Conservation (phyloP, 805 yeast species). For the Ogataea dorogensis region DNA sequence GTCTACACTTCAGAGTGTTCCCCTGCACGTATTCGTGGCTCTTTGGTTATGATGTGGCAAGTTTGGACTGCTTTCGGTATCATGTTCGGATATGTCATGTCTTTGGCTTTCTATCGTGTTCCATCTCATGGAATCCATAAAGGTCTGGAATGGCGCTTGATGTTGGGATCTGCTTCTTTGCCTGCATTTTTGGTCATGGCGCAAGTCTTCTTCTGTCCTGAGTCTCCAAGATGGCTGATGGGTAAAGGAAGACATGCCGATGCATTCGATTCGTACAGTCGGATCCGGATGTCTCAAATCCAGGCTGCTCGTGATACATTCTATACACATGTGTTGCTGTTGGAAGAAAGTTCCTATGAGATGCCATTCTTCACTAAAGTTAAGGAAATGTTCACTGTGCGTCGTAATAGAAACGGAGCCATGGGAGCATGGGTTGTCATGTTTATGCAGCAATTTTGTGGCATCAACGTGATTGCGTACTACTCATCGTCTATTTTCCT, state of each 20-base stretch:
- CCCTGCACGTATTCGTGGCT: slow-evolving; percentile 62
- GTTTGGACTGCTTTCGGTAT: slow-evolving; percentile 74
- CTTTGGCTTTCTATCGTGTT: slow-evolving; percentile 60
- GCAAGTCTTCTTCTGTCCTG: slow-evolving; percentile 69
- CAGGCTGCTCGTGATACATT: slow-evolving; percentile 71
- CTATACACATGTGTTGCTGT: slow-evolving; percentile 62
- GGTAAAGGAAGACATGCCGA: slow-evolving; percentile 63
- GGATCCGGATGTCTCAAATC: slow-evolving; percentile 49
- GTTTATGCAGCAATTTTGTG: slow-evolving; percentile 91
- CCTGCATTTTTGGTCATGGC: slow-evolving; percentile 60
- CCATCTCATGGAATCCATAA: slow-evolving; percentile 43
- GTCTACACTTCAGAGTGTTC: slow-evolving; percentile 68
- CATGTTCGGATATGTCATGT: slow-evolving; percentile 66
- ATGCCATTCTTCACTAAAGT: slow-evolving; percentile 47
- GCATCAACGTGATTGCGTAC: slow-evolving; percentile 84
- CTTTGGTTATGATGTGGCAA: slow-evolving; percentile 74
- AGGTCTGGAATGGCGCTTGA: slow-evolving; percentile 67
- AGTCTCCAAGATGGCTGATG: slow-evolving; percentile 77
- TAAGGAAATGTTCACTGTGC: slow-evolving; percentile 60
- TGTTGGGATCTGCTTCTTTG: slow-evolving; percentile 65
- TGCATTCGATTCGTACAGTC: slow-evolving; percentile 50
- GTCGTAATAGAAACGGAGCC: slow-evolving; percentile 83
- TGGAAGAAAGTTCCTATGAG: slow-evolving; percentile 56
- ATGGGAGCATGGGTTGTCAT: slow-evolving; percentile 78
- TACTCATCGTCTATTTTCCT: slow-evolving; percentile 76